Percentiles rank a stretch among this genome's conserved stretches.
Evolutionary conservation across 139 green algal species (phyloP).

Genomic region (Picochlorum sp.): DNA sequence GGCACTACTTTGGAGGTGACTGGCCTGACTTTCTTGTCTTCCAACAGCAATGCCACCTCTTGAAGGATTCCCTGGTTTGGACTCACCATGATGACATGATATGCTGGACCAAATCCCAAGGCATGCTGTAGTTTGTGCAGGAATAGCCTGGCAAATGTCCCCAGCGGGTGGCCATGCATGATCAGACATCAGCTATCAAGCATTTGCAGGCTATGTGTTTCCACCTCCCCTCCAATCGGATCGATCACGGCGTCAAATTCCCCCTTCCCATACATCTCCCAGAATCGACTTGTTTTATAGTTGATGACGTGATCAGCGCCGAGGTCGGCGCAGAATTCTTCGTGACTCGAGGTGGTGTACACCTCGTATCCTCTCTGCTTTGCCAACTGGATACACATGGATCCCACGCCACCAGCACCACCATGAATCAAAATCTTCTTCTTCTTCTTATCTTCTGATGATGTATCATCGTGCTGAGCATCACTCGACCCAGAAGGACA

Average conservation of each 20-base stretch:
- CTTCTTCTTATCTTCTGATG: neutral
- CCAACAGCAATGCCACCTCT: constrained; percentile 18
- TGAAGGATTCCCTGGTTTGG: constrained; percentile 4
- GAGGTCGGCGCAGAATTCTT: constrained; percentile 32
- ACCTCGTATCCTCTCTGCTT: constrained; percentile 41
- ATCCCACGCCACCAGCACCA: constrained; percentile 31
- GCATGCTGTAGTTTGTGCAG: constrained; percentile 2
- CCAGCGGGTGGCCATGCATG: neutral
- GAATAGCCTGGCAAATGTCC: neutral
- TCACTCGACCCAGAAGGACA: neutral
- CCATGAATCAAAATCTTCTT: constrained; percentile 36
- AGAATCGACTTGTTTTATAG: constrained; percentile 37
- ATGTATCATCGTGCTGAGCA: neutral
- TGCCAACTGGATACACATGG: constrained; percentile 30
- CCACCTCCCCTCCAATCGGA: constrained; percentile 16
- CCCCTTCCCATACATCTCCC: neutral
- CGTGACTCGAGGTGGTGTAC: constrained; percentile 45
- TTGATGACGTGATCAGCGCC: constrained; percentile 50
- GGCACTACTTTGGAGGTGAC: constrained; percentile 21
- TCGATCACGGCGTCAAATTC: constrained; percentile 8
- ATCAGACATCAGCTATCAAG: constrained; percentile 7
- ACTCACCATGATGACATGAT: constrained; percentile 13
- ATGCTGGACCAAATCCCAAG: constrained; percentile 13
- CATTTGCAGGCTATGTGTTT: constrained; percentile 12
- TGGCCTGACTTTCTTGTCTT: constrained; percentile 20